Conservation (phyloP, 148 eudicot species). For the Mesembryanthemum crystallinum region DNA sequence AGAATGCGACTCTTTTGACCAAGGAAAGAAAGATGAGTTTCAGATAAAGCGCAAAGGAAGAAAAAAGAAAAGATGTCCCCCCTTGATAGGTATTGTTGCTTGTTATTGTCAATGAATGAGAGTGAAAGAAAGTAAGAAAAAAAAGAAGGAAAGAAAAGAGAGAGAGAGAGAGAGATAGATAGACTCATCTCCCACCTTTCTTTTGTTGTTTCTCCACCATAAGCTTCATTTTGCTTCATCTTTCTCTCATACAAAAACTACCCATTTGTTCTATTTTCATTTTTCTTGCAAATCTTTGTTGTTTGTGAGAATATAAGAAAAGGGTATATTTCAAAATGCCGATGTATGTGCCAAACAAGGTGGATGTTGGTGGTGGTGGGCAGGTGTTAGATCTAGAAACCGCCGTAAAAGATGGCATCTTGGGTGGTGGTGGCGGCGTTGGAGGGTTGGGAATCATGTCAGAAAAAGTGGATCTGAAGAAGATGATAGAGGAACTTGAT, state of each 20-base stretch:
- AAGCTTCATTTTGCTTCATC: background rate
- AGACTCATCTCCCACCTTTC: background rate
- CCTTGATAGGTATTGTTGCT: constrained; percentile 37
- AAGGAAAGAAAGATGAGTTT: constrained; percentile 25
- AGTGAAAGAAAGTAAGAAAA: constrained; percentile 10
- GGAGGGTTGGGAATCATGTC: constrained; percentile 13
- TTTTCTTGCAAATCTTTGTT: background rate
- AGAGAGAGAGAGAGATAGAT: constrained; percentile 4
- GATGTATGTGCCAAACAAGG: constrained; percentile 45
- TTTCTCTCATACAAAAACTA: background rate
- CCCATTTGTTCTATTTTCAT: background rate
- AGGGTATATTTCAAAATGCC: constrained; percentile 36
- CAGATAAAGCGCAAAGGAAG: constrained; percentile 16
- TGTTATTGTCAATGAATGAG: constrained; percentile 29
- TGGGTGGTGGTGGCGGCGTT: constrained; percentile 43
- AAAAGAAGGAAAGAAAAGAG: background rate
- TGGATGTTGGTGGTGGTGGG: constrained; percentile 56
- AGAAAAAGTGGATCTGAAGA: constrained; percentile 63
- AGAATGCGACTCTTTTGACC: constrained; percentile 42
- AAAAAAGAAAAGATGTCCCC: constrained; percentile 30
- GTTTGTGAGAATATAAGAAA: background rate
- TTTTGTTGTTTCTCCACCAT: background rate
- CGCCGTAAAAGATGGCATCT: constrained; percentile 74
- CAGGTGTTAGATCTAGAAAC: constrained; percentile 70
- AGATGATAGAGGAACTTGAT: constrained; percentile 67